Base-by-base conservation (phyloP, 2,329 filamentous ascomycete species). In the Clonostachys rosea region DNA sequence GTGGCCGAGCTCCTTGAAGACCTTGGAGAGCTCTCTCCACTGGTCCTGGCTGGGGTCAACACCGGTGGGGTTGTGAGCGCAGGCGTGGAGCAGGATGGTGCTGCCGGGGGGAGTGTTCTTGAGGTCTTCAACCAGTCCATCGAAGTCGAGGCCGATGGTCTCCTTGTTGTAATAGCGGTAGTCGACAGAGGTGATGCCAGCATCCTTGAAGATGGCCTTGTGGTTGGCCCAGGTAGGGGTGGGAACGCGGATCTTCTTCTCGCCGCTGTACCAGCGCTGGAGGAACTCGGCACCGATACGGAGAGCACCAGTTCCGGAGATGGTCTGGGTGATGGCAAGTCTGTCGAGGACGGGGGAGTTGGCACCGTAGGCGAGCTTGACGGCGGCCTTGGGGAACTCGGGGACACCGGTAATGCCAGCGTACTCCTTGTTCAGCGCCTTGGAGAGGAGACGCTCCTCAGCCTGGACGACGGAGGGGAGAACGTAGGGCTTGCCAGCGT, bases 81-180 rank as follows among this genome's bases (percentile, higher is more conserved):
- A 97, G 54, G 92, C 92, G 73, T 99, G 94, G 66, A 97, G 87
- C 56, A 99, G 77, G 73, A 99, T 86, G 59, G 95, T 84, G 74
- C 88, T 95, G 69, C 85, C 85, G 68, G 86, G 83, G 58, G 91
- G 91, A 49, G 92, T 90, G 56, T 79, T 82, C 77, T 95, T 91
- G 74, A 99, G 85, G 68, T 97, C 91, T 61, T 81, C 86, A 50
- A 96, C 65, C 79, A 99, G 82, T 61, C 94, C 94, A 57, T 95
- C 89, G 63, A 96, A 97, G 79, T 99, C 94, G 55, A 99, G 86
- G 48, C 91, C 91, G 66, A 96, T 97, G 64, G 92, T 97, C 67
- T 96, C 86, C 80, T 95, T 95, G 84, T 97, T 89, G 79, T 97
- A 99, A 84, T 99, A 99, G 61, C 89, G 82, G 81, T 99, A 99